phyloP scores from a whole-genome alignment of 306 rosid species.

The Inga laurina region DNA sequence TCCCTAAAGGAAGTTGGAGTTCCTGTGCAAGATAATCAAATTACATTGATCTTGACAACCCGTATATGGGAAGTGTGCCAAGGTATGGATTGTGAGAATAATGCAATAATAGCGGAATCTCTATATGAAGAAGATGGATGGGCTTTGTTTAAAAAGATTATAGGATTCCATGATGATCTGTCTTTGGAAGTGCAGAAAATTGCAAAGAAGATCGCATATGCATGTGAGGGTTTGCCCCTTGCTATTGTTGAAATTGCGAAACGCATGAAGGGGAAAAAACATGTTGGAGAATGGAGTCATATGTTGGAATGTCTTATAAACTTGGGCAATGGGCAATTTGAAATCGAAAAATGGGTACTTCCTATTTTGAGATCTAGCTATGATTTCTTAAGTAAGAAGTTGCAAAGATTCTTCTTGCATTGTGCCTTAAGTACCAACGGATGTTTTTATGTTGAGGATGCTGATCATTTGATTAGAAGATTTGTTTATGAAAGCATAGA shows the following conservation, averaged over 20 bases:
- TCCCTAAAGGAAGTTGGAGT: neutral
- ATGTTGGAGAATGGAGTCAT: neutral
- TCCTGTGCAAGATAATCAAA: neutral
- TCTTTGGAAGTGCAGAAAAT: neutral
- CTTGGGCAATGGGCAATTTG: neutral
- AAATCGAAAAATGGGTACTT: neutral
- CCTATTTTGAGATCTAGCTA: neutral
- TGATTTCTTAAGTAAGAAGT: neutral
- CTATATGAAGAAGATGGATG: too few relatives aligned
- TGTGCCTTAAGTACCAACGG: accelerated
- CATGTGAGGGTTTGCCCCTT: neutral
- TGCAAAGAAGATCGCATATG: neutral
- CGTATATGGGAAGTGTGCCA: neutral
- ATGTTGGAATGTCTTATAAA: neutral
- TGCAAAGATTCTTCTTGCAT: neutral
- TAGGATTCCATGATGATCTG: too few relatives aligned
- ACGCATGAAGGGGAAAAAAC: neutral
- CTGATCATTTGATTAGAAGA: neutral
- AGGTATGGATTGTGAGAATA: neutral
- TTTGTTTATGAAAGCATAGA: neutral
- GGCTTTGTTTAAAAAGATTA: neutral
- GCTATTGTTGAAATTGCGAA: neutral
- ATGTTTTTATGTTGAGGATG: accelerated
- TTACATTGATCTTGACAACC: neutral
- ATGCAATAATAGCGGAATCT: too few relatives aligned